phyloP scores from a whole-genome alignment of 345 rosid genomes.

The Brassica cretica region DNA sequence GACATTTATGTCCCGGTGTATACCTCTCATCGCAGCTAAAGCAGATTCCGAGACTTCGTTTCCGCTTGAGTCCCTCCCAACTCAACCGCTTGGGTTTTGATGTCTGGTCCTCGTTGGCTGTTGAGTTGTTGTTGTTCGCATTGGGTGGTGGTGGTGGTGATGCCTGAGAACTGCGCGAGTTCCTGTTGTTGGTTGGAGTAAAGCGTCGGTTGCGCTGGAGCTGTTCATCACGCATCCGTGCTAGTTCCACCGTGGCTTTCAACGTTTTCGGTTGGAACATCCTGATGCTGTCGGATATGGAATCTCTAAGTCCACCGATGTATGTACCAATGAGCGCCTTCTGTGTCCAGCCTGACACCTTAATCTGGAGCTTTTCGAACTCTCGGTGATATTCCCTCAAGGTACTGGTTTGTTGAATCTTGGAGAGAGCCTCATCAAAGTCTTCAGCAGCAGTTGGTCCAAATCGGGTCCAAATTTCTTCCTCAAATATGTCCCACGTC shows the following conservation, averaged over 20 bases:
- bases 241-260: background rate
- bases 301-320: background rate
- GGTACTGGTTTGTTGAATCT: background rate
- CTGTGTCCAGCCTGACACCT: background rate
- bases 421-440: background rate
- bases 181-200: background rate
- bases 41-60: background rate
- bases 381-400: background rate
- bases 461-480: background rate
- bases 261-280: background rate
- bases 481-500: background rate
- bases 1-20: background rate
- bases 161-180: background rate
- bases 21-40: background rate
- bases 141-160: background rate
- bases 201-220: background rate
- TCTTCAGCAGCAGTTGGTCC: background rate
- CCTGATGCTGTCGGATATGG: background rate
- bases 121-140: background rate
- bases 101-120: no score
- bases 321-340: background rate
- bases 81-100: background rate
- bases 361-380: background rate
- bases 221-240: background rate
- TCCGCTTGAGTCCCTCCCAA: background rate